Evolutionary conservation across 345 rosid genomes (phyloP), one percentile per base, ranked within the genome.

Genomic region (Corchorus capsularis): DNA sequence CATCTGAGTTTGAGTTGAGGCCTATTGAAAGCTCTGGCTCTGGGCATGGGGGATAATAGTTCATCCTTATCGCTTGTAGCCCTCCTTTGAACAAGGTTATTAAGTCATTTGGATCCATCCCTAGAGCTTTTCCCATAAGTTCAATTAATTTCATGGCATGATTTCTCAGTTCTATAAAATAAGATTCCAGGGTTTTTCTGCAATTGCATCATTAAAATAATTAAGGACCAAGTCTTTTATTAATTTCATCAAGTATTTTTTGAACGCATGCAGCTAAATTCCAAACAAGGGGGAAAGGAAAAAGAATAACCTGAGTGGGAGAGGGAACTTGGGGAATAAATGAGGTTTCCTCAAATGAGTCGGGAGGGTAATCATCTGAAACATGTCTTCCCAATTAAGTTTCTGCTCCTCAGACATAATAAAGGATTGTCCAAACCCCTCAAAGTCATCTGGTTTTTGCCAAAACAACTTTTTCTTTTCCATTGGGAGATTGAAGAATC

Each of bases 1-100:
- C 81, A 63, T 89, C 91, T 0, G 89, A 89, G 79, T 89, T 92
- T 2, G 92, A 79, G 14, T 78, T 78, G 14, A 87, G 14, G 41
- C 96, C 90, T 0, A 81, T 71, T 15, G 84, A 82, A 16, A 69
- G 68, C 43, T 88, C 81, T 1, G 96, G 92, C 5, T 88, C 77
- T 0, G 96, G 96, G 64, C 93, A 89, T 1, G 88, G 86, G 0
- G 96, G 93, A 34, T 89, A 91, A 72, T 84, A 91, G 62, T 88
- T 91, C 72, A 89, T 85, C 75, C 90, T 88, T 69, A 91, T 66
- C 39, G 53, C 35, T 72, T 84, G 88, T 70, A n/a, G 14, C 27
- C 82, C 90, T 73, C 79, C 81, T 76, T 63, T 76, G 75, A 83
- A 82, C 20, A 75, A 13, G 37, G 69, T 79, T 73, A 59, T 57